Evolutionary conservation across 2,329 filamentous ascomycete genomes (phyloP), one percentile per base, ranked within the genome.

Genomic region (Aspergillus alliaceus): DNA sequence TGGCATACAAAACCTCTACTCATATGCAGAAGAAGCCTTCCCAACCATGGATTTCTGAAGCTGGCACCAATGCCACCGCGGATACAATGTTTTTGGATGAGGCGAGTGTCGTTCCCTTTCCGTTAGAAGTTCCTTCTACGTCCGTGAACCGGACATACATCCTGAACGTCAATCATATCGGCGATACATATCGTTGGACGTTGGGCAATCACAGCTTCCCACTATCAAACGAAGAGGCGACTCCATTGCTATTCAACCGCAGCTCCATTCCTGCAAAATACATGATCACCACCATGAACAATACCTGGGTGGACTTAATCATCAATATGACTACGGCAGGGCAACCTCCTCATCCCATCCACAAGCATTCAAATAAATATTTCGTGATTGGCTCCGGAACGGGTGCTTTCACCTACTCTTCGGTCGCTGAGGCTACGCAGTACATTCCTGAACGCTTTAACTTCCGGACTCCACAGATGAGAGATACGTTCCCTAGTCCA

Each of bases 301-400:
- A 73, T 59, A 77, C 79, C 2, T 86, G 83, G 84, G 73, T 86
- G 6, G 84, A 87, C 63, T 66, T 86, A 12, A 53, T 65, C n/a
- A 56, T 64, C 57, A 59, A 65, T 39, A 37, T 65, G 22, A 76
- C 72, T 20, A 56, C 60, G 0, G 69, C 72, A 3, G 72, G 79
- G 1, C 82, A 85, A 64, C 83, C 81, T 1, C 72, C 80, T 1
- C 86, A 89, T 59, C 83, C 84, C 0, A 83, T 88, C 53, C 86
- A 88, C 76, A 87, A 87, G 73, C 86, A 89, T 70, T 81, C 82
- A 40, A 84, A 82, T 66, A 86, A 85, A 66, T 84, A 82, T 71
- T 87, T 80, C 60, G 71, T 81, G 22, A 78, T 89, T 22, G 86
- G 85, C 0, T 59, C 71, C 0, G 86, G 85, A 1, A 65, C 61